These are phyloP conservation scores for Ophiostoma australiae DNA, from an alignment of 2,329 filamentous ascomycete genomes.

Conservation along the genomic window DNA sequence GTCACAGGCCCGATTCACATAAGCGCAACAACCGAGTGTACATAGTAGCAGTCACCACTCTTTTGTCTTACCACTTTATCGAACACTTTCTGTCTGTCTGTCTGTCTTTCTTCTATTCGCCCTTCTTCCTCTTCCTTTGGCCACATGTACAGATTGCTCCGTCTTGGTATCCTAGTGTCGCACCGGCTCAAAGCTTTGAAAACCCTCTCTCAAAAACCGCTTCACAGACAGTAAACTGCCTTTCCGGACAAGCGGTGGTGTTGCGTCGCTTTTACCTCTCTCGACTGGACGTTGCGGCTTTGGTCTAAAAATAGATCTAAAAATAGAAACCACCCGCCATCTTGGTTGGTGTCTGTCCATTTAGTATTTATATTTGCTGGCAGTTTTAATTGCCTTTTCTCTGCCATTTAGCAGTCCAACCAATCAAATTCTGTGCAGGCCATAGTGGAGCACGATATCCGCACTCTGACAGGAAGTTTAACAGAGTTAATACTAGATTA, in stretches of 20 bases:
- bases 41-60: no score
- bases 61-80: no score
- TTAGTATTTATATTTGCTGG: neutral
- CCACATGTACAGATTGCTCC: no score
- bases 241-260: neutral
- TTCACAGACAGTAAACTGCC: no score
- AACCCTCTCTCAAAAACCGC: neutral
- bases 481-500: no score
- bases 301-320: neutral
- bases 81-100: no score
- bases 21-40: no score
- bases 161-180: neutral
- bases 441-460: neutral
- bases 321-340: constrained; percentile 9
- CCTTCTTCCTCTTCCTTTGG: no score
- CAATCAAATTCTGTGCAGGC: neutral
- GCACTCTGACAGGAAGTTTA: neutral
- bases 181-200: neutral
- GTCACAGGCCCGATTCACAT: no score
- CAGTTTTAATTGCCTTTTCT: neutral
- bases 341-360: neutral
- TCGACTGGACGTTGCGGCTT: neutral
- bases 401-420: neutral
- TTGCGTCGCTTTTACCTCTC: no score
- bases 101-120: no score